phyloP scores from a whole-genome alignment of 345 rosid species.

The Melastoma malabathricum region DNA sequence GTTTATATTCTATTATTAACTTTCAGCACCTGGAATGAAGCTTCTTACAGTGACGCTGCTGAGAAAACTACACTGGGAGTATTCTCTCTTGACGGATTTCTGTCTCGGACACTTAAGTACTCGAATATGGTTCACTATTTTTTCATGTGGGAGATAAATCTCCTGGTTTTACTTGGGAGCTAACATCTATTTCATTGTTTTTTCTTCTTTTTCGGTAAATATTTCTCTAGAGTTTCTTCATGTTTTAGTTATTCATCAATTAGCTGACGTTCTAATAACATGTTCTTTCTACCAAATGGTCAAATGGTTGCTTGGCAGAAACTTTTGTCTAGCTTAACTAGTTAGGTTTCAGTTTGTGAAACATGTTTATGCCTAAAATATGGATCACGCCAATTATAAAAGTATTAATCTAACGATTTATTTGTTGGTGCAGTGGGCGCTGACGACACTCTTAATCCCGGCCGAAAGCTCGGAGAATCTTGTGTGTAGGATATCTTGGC shows the following conservation, averaged over 20 bases:
- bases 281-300: no score
- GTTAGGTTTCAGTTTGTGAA: no score
- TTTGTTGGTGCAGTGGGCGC: conserved; percentile 56
- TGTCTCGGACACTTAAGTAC: conserved; percentile 55
- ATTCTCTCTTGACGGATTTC: conserved; percentile 53
- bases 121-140: not conserved
- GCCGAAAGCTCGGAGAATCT: conserved; percentile 53
- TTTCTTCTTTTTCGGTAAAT: no score
- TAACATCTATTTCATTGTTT: no score
- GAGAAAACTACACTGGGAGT: conserved; percentile 60
- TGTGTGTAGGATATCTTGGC: conserved; percentile 41
- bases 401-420: no score
- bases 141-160: not conserved
- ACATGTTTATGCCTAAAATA: no score
- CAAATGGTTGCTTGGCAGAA: no score
- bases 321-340: no score
- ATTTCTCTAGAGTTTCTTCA: no score
- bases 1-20: conserved; percentile 5
- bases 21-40: conserved; percentile 79
- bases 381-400: not conserved
- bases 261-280: no score
- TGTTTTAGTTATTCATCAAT: no score
- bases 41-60: conserved; percentile 58
- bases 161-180: no score
- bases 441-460: conserved; percentile 77